Evolutionary conservation across 1,284 basidiomycete species (phyloP).

Genomic region (Malassezia dermatis): DNA sequence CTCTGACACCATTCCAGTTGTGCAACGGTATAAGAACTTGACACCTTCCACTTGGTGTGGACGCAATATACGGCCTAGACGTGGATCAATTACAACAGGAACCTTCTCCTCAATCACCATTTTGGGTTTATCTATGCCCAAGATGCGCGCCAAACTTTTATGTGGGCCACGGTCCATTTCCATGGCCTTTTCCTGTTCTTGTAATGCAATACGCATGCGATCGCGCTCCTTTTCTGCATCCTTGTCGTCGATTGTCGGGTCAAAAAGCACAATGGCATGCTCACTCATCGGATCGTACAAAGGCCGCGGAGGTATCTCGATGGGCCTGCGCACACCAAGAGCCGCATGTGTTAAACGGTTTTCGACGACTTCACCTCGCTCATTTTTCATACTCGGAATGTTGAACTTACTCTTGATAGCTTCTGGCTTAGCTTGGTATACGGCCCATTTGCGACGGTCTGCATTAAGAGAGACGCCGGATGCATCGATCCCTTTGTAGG

Average conservation of each 20-base stretch:
- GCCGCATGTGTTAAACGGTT: conserved; percentile 62
- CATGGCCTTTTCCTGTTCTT: conserved; percentile 11
- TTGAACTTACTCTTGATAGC: conserved; percentile 56
- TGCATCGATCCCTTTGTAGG: conserved; percentile 43
- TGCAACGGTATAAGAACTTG: conserved; percentile 94
- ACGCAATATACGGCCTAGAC: conserved; percentile 57
- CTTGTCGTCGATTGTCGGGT: conserved; percentile 76
- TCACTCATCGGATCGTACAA: conserved; percentile 94
- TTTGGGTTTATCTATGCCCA: conserved; percentile 55
- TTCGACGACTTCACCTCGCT: conserved; percentile 63
- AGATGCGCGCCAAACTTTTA: conserved; percentile 72
- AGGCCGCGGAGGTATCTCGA: conserved; percentile 76
- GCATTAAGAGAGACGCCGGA: conserved; percentile 40
- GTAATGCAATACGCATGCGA: conserved; percentile 12
- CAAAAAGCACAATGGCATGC: conserved; percentile 92
- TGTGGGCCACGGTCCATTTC: conserved; percentile 58
- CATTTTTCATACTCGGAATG: conserved; percentile 72
- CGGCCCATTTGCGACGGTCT: conserved; percentile 34
- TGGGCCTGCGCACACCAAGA: conserved; percentile 73
- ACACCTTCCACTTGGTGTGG: conserved; percentile 58
- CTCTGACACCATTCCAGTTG: conserved; percentile 82
- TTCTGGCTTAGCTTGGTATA: conserved; percentile 32
- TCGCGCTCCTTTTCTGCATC: conserved; percentile 34
- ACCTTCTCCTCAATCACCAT: conserved; percentile 58
- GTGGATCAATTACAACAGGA: conserved; percentile 91